Percentiles rank a stretch among this genome's conserved stretches.
These are phyloP conservation scores for Anacardium occidentale DNA, from an alignment of 345 rosid species.

Conservation along the genomic window DNA sequence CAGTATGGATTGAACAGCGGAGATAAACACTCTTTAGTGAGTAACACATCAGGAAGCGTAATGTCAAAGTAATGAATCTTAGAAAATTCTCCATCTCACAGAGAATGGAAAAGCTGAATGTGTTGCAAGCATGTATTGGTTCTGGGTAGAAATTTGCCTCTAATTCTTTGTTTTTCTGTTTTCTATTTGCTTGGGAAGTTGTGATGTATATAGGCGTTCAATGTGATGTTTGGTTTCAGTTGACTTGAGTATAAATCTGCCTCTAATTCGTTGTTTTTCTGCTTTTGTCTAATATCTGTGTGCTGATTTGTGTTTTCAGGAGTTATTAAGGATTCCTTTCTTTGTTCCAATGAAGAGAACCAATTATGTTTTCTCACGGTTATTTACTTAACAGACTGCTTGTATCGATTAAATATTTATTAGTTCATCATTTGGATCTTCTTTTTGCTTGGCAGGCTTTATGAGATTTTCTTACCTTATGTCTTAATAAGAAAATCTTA, in stretches of 20 bases:
- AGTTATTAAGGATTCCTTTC: neutral
- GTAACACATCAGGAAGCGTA: conserved; percentile 38
- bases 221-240: conserved; percentile 5
- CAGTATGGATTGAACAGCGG: conserved; percentile 58
- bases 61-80: conserved; percentile 34
- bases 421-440: neutral
- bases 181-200: neutral
- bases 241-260: neutral
- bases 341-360: too few species aligned
- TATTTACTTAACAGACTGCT: too few species aligned
- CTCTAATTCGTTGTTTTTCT: neutral
- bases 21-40: conserved; percentile 27
- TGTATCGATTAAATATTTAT: too few species aligned
- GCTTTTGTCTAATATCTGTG: neutral
- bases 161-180: neutral
- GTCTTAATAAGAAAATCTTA: too few species aligned
- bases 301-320: neutral
- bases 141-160: neutral
- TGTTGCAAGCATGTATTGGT: neutral
- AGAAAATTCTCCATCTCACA: conserved; percentile 9
- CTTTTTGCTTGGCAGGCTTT: neutral
- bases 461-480: too few species aligned
- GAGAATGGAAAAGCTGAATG: neutral
- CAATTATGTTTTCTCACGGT: too few species aligned
- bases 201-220: conserved; percentile 20